These are phyloP conservation scores for Microcera coccophila DNA, from an alignment of 2,329 filamentous ascomycete genomes.

Conservation along the genomic window DNA sequence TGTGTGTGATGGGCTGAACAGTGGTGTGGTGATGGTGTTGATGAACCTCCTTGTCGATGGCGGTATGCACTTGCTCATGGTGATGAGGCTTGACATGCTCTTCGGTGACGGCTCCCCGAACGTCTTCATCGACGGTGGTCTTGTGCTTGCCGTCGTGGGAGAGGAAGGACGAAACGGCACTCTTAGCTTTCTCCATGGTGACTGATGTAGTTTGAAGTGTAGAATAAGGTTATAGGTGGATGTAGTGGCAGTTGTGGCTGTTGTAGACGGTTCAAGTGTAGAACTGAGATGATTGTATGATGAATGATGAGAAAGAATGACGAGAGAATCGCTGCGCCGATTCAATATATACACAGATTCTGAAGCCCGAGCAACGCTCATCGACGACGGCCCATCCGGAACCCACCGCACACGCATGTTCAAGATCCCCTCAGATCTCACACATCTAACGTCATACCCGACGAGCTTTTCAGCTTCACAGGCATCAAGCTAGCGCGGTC, in stretches of 20 bases:
- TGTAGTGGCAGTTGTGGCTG: too few species aligned
- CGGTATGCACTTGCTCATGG: constrained; percentile 60
- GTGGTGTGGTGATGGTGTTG: constrained; percentile 70
- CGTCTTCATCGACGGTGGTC: constrained; percentile 65
- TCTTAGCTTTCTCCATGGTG: constrained; percentile 62
- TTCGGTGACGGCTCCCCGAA: constrained; percentile 56
- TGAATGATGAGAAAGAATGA: not conserved
- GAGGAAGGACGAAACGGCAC: constrained; percentile 58
- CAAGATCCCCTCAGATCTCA: not conserved
- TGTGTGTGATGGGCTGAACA: constrained; percentile 55
- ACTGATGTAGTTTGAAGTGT: constrained; percentile 2
- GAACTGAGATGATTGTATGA: not conserved
- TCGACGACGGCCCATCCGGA: too few species aligned
- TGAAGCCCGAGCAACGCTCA: too few species aligned
- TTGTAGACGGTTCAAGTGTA: too few species aligned
- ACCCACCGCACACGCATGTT: not conserved
- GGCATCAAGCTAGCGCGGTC: too few species aligned
- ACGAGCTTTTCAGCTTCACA: too few species aligned
- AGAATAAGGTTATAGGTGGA: not conserved
- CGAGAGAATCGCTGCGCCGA: not conserved
- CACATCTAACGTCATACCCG: not conserved
- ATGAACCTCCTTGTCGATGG: constrained; percentile 65
- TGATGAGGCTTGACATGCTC: constrained; percentile 57
- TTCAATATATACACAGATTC: too few species aligned
- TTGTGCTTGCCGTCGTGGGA: constrained; percentile 60